Base-by-base conservation (phyloP, 208 protist species). In the Trypanosoma boissoni region DNA sequence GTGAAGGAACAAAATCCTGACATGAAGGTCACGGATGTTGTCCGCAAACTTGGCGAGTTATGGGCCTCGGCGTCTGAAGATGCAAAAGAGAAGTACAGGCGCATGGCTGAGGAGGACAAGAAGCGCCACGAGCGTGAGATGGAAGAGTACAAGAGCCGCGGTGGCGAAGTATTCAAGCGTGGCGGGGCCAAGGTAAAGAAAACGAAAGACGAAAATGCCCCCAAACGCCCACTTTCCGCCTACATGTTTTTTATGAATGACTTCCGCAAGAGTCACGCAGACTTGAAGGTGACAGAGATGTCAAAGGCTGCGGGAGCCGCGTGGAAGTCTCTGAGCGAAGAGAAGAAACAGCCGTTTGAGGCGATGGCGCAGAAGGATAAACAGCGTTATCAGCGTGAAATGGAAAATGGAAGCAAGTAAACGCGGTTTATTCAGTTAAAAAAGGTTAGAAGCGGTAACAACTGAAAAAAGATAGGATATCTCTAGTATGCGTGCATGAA, bases 201-300 rank as follows among this genome's bases (percentile, higher is more conserved):
- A 64, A 74, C 63, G 53, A 95, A 96, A 74, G 85, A 92, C 65
- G 73, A 80, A 24, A 86, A 89, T 39, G 85, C 74, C 7, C 91
- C 91, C 26, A 96, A 96, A 68, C 68, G 83, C n/a, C 34, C 84
- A 9, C 39, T 91, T 57, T 77, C 77, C 28, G 74, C 80, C 20
- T 96, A 88, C 71, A 75, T 94, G 23, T 91, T 80, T 68, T 96
- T 94, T 58, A 65, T 73, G 9, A 60, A 51, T 26, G 80, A 91
- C 43, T 91, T 78, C 76, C 82, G 83, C 45, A 61, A 68, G 42
- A 76, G 88, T 68, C 60, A 92, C 73, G 28, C 67, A 2, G 58
- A 78, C 14, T 28, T 89, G 1, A 64, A 65, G 9, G 68, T 88
- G 12, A 88, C 58, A 48, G 86, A 92, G 57, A 58, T 84, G 29